Base-by-base conservation (phyloP, 2,329 filamentous ascomycete genomes). In the Epicoccum nigrum region DNA sequence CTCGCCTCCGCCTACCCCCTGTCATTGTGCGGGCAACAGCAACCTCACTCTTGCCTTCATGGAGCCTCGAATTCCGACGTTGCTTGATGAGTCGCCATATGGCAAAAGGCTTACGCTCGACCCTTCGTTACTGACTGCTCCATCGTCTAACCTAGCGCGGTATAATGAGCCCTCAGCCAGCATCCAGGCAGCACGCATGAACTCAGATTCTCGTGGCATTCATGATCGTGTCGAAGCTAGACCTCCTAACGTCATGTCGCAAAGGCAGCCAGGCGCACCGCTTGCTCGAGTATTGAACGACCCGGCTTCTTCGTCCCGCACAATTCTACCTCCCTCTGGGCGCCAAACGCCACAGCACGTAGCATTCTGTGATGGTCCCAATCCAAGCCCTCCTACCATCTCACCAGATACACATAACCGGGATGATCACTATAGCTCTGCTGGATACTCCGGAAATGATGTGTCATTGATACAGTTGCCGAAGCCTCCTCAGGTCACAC, bases 281-380 rank as follows among this genome's bases (percentile, higher is more conserved):
- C 64, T 75, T 32, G 69, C 69, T 25, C 67, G 66, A 45, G 70
- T 74, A 2, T 46, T 71, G 30, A 73, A 74, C 44, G 54, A 67
- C 25, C 65, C 67, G 13, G 46, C 32, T 2, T 47, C 54, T 13
- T 41, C 58, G 19, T 56, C 56, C 4, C 45, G 34, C 12, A 34
- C 21, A 2, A 17, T 54, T n/a, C 62, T 62, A n/a, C 23, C 54
- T n/a, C 27, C 48, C 4, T 48, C 54, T 19, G 41, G 58, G 16
- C 32, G 49, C 12, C 53, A 54, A 31, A 45, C 44, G 7, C 41
- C 58, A 15, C 48, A 62, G 8, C 53, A 62, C 4, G 57, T 60
- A 7, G 58, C 62, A 4, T 71, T 72, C 50, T 67, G 60, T 54
- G 71, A 50, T 45, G 70, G 61, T 54, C 65, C 60, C 6, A 53